Percentiles rank a stretch among this genome's conserved stretches.
phyloP scores from a whole-genome alignment of 768 basidiomycete species.

The Russula griseocarnosa region DNA sequence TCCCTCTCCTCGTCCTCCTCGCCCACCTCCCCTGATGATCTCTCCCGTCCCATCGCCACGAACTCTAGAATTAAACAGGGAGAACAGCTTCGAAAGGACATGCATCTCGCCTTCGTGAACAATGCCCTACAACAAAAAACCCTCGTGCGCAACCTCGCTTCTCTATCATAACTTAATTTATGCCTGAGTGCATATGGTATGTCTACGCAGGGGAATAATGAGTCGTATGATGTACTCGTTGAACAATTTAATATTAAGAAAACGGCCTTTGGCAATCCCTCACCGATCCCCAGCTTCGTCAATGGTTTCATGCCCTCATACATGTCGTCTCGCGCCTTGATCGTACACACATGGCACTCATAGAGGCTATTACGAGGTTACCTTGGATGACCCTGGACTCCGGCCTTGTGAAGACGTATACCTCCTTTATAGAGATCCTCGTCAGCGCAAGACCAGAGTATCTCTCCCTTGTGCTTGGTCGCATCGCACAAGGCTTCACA shows the following conservation, averaged over 20 bases:
- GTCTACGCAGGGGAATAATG: too few relatives aligned
- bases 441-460: constrained; percentile 91
- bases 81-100: constrained; percentile 67
- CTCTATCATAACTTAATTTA: too few relatives aligned
- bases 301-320: constrained; percentile 83
- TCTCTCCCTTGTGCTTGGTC: constrained; percentile 75
- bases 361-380: constrained; percentile 83
- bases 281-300: constrained; percentile 54
- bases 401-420: too few relatives aligned
- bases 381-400: too few relatives aligned
- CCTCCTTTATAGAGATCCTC: constrained; percentile 85
- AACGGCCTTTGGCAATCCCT: constrained; percentile 34
- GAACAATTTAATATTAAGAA: constrained; percentile 70
- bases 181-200: too few relatives aligned
- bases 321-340: constrained; percentile 91
- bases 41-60: constrained; percentile 64
- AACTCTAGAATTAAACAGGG: constrained; percentile 76
- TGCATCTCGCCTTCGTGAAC: too few relatives aligned
- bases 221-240: too few relatives aligned
- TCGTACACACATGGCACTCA: constrained; percentile 69
- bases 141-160: too few relatives aligned
- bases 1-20: constrained; percentile 19
- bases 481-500: constrained; percentile 80
- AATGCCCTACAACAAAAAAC: too few relatives aligned
- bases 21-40: constrained; percentile 29